Base-by-base conservation (phyloP, 2,329 filamentous ascomycete genomes). In the Fusarium sp. region DNA sequence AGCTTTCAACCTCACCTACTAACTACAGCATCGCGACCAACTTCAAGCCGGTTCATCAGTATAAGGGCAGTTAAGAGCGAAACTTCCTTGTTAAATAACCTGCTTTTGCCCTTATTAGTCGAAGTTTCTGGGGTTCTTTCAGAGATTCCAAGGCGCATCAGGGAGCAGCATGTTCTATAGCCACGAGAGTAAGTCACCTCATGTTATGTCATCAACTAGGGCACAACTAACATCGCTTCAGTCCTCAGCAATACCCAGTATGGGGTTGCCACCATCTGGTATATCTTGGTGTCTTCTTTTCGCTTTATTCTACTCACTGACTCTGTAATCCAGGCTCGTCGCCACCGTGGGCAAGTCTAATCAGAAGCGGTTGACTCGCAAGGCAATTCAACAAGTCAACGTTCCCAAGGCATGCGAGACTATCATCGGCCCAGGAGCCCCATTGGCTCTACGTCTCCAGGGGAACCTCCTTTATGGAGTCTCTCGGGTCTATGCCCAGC, bases 231-330 rank as follows among this genome's bases (percentile, higher is more conserved):
- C 75, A 25, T 15, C 28, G 47, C n/a, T 25, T 16, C 64, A 92
- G 90, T 99, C 67, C 89, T 99, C 62, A 96, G 92, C 7, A 96
- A 89, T 71, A 91, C 91, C 79, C 92, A 96, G 81, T 93, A 98
- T 88, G 96, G 96, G 63, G 93, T 99, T 64, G 93, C 96, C 19
- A 99, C 96, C 5, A 92, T 99, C 68, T 99, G 96, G 96, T 97
- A 86, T 78, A 89, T 79, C 30, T 30, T 21, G 21, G 10, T 12
- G 9, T 4, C n/a, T 12, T 25, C 3, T 13, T 15, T 4, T 11
- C 12, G 3, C 19, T 19, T 6, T 23, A 11, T 12, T 7, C 8
- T 6, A 12, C 3, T 44, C 5, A 69, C 61, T 69, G 18, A 67
- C 40, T 32, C 42, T 16, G 15, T 43, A 21, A 37, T 44, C 71